A percentile compares a stretch with the other conserved stretches of the same genome.
phyloP scores from a whole-genome alignment of 2,329 filamentous ascomycete species.

The Ophiostoma ips region DNA sequence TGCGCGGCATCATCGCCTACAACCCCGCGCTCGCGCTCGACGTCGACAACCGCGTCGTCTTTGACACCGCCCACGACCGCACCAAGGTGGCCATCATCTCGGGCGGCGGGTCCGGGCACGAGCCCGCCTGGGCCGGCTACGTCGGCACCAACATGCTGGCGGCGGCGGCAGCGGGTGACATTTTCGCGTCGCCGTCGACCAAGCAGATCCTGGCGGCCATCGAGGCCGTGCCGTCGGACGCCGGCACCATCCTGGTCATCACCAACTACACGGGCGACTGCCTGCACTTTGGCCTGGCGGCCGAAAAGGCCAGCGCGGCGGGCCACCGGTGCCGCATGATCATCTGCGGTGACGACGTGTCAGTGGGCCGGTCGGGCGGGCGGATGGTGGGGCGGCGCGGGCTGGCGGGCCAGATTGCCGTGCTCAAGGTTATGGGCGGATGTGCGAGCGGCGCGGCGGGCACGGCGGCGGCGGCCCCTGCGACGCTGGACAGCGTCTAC shows the following conservation, averaged over 20 bases:
- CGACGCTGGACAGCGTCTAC: conserved; percentile 35
- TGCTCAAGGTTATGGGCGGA: conserved; percentile 43
- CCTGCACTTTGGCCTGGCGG: conserved; percentile 46
- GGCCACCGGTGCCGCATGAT: conserved; percentile 42
- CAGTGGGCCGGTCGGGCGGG: conserved; percentile 42
- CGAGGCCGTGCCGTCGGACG: conserved; percentile 37
- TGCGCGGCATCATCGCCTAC: conserved; percentile 38
- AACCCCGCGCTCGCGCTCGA: conserved; percentile 37
- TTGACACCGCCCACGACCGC: conserved; percentile 29
- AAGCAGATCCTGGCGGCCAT: conserved; percentile 48
- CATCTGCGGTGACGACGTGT: conserved; percentile 52
- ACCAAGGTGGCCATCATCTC: conserved; percentile 36
- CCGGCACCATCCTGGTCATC: conserved; percentile 45
- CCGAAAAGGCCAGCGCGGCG: conserved; percentile 40
- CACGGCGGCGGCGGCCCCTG: conserved; percentile 27
- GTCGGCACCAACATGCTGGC: conserved; percentile 48
- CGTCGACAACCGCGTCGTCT: conserved; percentile 36
- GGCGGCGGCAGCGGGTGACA: conserved; percentile 45
- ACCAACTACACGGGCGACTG: conserved; percentile 54
- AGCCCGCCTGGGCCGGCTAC: conserved; percentile 51
- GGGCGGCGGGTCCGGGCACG: conserved; percentile 44
- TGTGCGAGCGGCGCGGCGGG: conserved; percentile 20
- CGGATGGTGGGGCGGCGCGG: conserved; percentile 47
- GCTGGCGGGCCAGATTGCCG: conserved; percentile 45
- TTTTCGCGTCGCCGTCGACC: conserved; percentile 50